A percentile compares a stretch with the other conserved stretches of the same genome.
phyloP scores from a whole-genome alignment of 2,329 filamentous ascomycete genomes.

The Bipolaris oryzae region DNA sequence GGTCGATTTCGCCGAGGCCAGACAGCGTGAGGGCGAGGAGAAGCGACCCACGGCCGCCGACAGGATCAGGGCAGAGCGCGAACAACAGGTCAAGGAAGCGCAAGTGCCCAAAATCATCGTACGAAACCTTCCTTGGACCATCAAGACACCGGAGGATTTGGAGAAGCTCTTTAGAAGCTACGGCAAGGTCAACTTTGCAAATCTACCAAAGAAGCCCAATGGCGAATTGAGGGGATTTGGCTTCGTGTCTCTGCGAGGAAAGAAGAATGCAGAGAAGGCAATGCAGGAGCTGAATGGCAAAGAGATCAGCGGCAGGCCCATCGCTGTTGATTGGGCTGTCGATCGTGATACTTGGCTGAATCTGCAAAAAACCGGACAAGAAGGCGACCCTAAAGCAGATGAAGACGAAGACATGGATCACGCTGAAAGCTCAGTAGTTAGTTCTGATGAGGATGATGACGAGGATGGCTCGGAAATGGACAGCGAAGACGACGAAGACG shows the following conservation, averaged over 20 bases:
- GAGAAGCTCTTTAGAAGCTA: constrained; percentile 80
- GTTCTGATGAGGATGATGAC: constrained; percentile 48
- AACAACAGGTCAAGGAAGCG: constrained; percentile 66
- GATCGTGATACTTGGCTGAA: constrained; percentile 86
- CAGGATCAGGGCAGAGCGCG: constrained; percentile 68
- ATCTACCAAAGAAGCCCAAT: constrained; percentile 77
- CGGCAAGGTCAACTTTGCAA: constrained; percentile 88
- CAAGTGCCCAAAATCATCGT: constrained; percentile 85
- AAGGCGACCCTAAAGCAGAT: constrained; percentile 48
- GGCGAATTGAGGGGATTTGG: constrained; percentile 81
- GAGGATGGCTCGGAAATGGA: constrained; percentile 36
- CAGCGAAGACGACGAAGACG: constrained; percentile 33
- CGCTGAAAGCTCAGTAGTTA: constrained; percentile 46
- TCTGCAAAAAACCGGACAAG: constrained; percentile 52
- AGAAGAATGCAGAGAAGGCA: constrained; percentile 89
- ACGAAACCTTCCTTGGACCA: constrained; percentile 93
- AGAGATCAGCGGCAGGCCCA: constrained; percentile 80
- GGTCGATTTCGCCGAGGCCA: constrained; percentile 85
- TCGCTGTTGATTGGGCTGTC: constrained; percentile 97
- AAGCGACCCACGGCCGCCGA: constrained; percentile 52
- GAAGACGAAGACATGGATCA: constrained; percentile 48
- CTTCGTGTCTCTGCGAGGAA: constrained; percentile 85
- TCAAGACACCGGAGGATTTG: constrained; percentile 85
- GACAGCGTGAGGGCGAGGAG: constrained; percentile 67
- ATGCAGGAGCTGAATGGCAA: constrained; percentile 87